phyloP scores from a whole-genome alignment of 208 protist genomes.

The Trypanosoma vivax region DNA sequence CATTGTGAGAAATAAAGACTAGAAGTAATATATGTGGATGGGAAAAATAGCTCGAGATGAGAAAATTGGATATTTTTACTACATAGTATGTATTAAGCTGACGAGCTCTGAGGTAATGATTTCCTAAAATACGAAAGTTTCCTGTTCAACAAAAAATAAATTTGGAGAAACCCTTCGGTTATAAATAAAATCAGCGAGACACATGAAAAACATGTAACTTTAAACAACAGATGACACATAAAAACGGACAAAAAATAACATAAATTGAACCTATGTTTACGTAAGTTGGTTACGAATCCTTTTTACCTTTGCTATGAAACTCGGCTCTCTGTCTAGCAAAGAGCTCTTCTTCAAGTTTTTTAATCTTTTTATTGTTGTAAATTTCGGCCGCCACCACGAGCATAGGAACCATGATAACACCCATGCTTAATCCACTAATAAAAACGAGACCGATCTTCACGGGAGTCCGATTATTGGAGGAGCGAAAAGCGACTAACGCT shows the following conservation, averaged over 20 bases:
- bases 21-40: too few relatives aligned
- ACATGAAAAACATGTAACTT: too few relatives aligned
- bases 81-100: slow-evolving; percentile 3
- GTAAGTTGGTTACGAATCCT: slow-evolving; percentile 6
- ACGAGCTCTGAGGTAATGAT: background rate
- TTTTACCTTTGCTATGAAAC: slow-evolving; percentile 31
- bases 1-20: slow-evolving; percentile 3
- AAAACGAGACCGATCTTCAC: slow-evolving; percentile 59
- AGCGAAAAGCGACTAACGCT: slow-evolving; percentile 49
- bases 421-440: slow-evolving; percentile 58
- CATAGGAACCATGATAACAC: slow-evolving; percentile 57
- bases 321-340: slow-evolving; percentile 71
- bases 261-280: background rate
- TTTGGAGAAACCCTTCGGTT: too few relatives aligned
- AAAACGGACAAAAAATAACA: slow-evolving; percentile 11
- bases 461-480: slow-evolving; percentile 54
- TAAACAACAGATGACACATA: background rate
- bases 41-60: slow-evolving; percentile 1
- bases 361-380: slow-evolving; percentile 70
- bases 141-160: slow-evolving; percentile 1
- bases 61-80: slow-evolving; percentile 3
- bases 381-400: slow-evolving; percentile 54
- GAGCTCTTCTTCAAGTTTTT: slow-evolving; percentile 61
- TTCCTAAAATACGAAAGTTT: background rate
- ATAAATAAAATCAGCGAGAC: too few relatives aligned